These are phyloP conservation scores for Chrysoporthe austroafricana DNA, from an alignment of 2,329 filamentous ascomycete genomes.

Conservation along the genomic window DNA sequence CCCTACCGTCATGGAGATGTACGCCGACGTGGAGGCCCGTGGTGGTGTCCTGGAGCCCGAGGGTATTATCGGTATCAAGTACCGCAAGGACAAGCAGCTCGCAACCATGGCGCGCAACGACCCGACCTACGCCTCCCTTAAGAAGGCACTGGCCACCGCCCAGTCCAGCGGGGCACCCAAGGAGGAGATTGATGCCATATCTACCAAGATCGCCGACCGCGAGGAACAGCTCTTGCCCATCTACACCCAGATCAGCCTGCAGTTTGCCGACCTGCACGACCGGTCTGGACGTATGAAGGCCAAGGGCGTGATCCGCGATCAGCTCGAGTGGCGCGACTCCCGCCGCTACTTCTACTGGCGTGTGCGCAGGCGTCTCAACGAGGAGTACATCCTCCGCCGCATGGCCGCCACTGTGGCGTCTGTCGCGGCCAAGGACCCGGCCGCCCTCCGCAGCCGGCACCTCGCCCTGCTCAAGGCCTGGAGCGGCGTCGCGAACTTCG, in stretches of 20 bases:
- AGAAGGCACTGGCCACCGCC: slow-evolving; percentile 67
- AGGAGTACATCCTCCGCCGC: slow-evolving; percentile 95
- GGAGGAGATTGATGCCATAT: slow-evolving; percentile 78
- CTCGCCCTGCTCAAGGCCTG: slow-evolving; percentile 80
- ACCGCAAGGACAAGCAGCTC: slow-evolving; percentile 94
- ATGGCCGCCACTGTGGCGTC: slow-evolving; percentile 59
- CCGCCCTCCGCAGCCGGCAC: slow-evolving; percentile 64
- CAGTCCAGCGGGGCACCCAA: slow-evolving; percentile 67
- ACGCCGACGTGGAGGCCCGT: slow-evolving; percentile 91
- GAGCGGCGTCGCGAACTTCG: slow-evolving; percentile 78
- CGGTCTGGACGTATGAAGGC: slow-evolving; percentile 97
- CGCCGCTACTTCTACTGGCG: slow-evolving; percentile 99
- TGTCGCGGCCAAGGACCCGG: slow-evolving; percentile 46
- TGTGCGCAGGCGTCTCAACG: slow-evolving; percentile 91
- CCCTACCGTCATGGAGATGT: slow-evolving; percentile 97
- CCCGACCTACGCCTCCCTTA: slow-evolving; percentile 78
- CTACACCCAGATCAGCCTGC: slow-evolving; percentile 92
- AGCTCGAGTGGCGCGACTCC: slow-evolving; percentile 83
- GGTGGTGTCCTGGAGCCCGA: slow-evolving; percentile 98
- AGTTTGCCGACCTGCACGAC: slow-evolving; percentile 97
- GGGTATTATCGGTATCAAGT: slow-evolving; percentile 98
- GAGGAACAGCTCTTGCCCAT: slow-evolving; percentile 90
- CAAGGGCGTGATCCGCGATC: slow-evolving; percentile 88
- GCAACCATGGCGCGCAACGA: slow-evolving; percentile 97
- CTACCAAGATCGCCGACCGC: slow-evolving; percentile 80